Evolutionary conservation across 345 rosid species (phyloP), one percentile per base, ranked within the genome.

Genomic region (Reutealis trisperma): DNA sequence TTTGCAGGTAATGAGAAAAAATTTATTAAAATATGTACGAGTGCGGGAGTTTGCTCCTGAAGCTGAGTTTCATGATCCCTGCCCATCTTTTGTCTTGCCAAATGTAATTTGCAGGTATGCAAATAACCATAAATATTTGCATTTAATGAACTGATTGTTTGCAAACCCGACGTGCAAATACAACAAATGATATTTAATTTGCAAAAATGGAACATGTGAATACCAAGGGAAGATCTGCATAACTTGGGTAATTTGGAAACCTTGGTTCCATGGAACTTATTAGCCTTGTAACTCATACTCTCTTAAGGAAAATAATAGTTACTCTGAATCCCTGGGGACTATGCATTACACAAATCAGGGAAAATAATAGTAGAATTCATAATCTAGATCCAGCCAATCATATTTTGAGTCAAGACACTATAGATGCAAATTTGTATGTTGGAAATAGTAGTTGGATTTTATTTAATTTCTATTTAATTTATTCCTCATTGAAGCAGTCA

Each of bases 81-180:
- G 87, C 66, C 88, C 89, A 57, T 90, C 94, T 71, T 94, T 91
- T 74, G 80, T 88, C 83, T 81, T 91, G 66, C 94, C 98, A 22
- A 91, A 89, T 72, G 95, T 94, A 67, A 89, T 91, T 79, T 93
- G 97, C 98, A 92, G 97, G 96, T 92, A 84, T 71, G 71, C 58
- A 42, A 68, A 37, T 51, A 32, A n/a, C 27, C 1, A 6, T 14
- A 3, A 58, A 65, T 25, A 21, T 58, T 21, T 22, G 21, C 25
- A 37, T 32, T 49, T 58, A 49, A 16, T 25, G 12, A 71, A 65
- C 6, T n/a, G 18, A 14, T 47, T 64, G 16, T 16, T 22, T 68
- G 34, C 47, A 45, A n/a, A 45, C 22, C 18, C 4, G 1, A 25
- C 24, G 6, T 68, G 19, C 13, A 14, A 66, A 41, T 19, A 27